phyloP scores from a whole-genome alignment of 139 green algal species.

The Desmodesmus armatus region DNA sequence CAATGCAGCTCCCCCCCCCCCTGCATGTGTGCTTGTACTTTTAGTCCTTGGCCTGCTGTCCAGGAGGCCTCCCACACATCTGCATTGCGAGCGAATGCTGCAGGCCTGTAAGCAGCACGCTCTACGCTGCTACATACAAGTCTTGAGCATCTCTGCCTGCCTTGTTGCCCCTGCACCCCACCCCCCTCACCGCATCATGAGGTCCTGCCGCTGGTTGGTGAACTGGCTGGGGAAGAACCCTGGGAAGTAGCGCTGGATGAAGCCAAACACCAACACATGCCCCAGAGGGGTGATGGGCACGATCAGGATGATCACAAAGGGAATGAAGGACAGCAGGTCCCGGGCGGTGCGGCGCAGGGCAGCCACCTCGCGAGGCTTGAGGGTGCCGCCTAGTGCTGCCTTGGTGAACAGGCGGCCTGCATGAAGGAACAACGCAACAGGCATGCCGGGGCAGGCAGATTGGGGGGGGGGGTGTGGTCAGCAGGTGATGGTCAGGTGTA shows the following conservation, averaged over 20 bases:
- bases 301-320: constrained; percentile 99
- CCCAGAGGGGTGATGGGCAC: constrained; percentile 95
- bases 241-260: constrained; percentile 98
- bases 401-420: constrained; percentile 76
- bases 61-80: no score
- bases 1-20: no score
- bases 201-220: constrained; percentile 79
- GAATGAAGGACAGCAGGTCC: constrained; percentile 95
- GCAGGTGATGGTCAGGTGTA: background rate
- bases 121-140: no score
- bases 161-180: background rate
- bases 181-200: constrained; percentile 39
- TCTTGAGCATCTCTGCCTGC: no score
- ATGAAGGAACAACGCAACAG: no score
- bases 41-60: no score
- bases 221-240: constrained; percentile 98
- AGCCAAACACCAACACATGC: constrained; percentile 97
- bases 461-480: no score
- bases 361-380: constrained; percentile 54
- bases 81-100: no score
- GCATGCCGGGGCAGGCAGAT: no score
- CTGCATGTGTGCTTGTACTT: no score
- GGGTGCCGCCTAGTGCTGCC: constrained; percentile 66
- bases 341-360: constrained; percentile 90
- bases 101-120: no score